Base-by-base conservation (phyloP, 257 asterid genomes). In the Scutellaria barbata region DNA sequence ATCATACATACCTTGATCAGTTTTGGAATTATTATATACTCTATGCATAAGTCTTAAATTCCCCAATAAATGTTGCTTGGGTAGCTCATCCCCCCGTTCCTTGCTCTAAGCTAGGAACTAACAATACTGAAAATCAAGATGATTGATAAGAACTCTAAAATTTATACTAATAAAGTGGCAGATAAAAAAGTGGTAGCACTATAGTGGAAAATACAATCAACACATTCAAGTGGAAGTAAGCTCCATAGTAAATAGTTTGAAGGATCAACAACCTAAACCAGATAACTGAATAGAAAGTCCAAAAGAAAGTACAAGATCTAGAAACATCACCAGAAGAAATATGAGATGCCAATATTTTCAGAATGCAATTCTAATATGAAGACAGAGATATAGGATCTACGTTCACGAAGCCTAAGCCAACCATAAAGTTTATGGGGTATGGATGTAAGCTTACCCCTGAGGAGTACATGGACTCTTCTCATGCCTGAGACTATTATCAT, bases 331-430 rank as follows among this genome's bases (percentile, higher is more conserved):
- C 11, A 25, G 62, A 11, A 55, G 62, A 22, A 33, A 50, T 57
- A 57, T 16, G 14, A n/a, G 50, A 60, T 9, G 66, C 66, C 8
- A 60, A 39, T 45, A 45, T 64, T 40, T 46, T 33, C 37, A 46
- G 41, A 22, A 12, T 22, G 30, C 50, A 67, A 5, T 25, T 61
- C 9, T 20, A 25, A 22, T 30, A 11, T 64, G 14, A 20, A 20
- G 56, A 43, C 3, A 63, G 47, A n/a, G 48, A 37, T 39, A 40
- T 2, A 12, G 56, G 12, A 20, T 20, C 50, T 17, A 10, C n/a
- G 22, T 25, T 3, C 42, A 63, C 40, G 41, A 61, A 7, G 41
- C 55, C 42, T 3, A 41, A 18, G 56, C 12, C 12, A 5, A 46
- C n/a, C 22, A 30, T 25, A 25, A 16, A 22, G 57, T 46, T 43